Evolutionary conservation across 2,329 filamentous ascomycete genomes (phyloP).

Genomic region (Blastomyces silverae): DNA sequence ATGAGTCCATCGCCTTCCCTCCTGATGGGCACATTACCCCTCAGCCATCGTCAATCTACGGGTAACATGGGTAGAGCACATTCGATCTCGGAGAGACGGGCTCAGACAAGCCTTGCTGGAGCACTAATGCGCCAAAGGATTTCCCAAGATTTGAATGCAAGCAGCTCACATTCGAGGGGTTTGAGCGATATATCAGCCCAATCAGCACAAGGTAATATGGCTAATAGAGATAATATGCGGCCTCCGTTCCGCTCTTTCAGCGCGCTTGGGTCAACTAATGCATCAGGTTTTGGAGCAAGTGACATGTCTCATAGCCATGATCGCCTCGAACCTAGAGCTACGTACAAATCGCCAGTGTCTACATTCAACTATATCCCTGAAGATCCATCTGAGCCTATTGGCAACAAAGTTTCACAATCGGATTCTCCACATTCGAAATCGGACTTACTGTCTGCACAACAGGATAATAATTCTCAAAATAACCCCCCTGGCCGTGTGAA

Average conservation of each 20-base stretch:
- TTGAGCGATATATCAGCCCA: conserved; percentile 56
- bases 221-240: conserved; percentile 34
- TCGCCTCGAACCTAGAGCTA: conserved; percentile 28
- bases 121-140: conserved; percentile 35
- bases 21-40: conserved; percentile 29
- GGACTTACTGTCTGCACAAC: conserved; percentile 1
- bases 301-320: conserved; percentile 33
- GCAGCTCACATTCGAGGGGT: conserved; percentile 51
- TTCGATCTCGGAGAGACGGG: conserved; percentile 34
- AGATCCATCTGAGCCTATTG: not conserved
- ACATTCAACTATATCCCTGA: conserved; percentile 40
- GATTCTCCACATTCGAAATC: conserved; percentile 3
- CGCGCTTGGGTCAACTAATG: conserved; percentile 42
- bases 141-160: conserved; percentile 33
- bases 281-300: conserved; percentile 29
- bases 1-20: conserved; percentile 47
- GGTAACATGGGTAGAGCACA: conserved; percentile 41
- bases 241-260: conserved; percentile 56
- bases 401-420: conserved; percentile 7
- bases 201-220: conserved; percentile 31
- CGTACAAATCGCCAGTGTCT: conserved; percentile 35
- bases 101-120: conserved; percentile 20
- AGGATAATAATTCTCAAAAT: not conserved
- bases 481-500: not conserved
- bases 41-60: conserved; percentile 36